Conservation (phyloP, 805 yeast species). For the Metschnikowia baotianmanensis region DNA sequence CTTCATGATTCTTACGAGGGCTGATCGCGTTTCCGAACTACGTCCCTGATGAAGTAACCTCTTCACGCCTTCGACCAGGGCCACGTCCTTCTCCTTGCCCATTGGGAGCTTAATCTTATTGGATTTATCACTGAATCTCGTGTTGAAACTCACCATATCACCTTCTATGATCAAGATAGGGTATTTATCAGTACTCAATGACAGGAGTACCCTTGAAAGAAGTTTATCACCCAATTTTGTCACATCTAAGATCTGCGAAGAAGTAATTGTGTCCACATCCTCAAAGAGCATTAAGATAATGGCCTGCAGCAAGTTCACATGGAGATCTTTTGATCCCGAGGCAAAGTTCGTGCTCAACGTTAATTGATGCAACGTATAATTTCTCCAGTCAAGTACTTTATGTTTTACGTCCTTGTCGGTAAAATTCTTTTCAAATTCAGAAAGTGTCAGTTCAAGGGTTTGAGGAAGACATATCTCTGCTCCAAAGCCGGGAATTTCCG, state of each 20-base stretch:
- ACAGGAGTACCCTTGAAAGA: conserved; percentile 28
- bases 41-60: conserved; percentile 22
- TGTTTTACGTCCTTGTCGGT: conserved; percentile 23
- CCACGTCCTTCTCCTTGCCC: conserved; percentile 17
- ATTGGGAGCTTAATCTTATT: conserved; percentile 29
- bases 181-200: conserved; percentile 32
- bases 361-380: conserved; percentile 41
- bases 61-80: conserved; percentile 7
- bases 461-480: conserved; percentile 26
- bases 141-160: conserved; percentile 20
- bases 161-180: conserved; percentile 22
- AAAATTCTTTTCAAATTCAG: conserved; percentile 23
- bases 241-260: conserved; percentile 21
- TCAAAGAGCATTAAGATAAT: conserved; percentile 39
- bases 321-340: conserved; percentile 30
- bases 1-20: conserved; percentile 35
- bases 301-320: conserved; percentile 45
- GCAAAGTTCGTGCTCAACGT: conserved; percentile 31
- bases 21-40: conserved; percentile 28
- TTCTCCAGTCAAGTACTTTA: conserved; percentile 40
- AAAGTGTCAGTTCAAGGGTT: conserved; percentile 18
- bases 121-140: conserved; percentile 28
- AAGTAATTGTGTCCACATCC: conserved; percentile 19
- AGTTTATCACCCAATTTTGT: conserved; percentile 36
- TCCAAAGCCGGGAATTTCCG: conserved; percentile 32